Conservation (phyloP, 2,329 filamentous ascomycete genomes). For the Coniella vitis region DNA sequence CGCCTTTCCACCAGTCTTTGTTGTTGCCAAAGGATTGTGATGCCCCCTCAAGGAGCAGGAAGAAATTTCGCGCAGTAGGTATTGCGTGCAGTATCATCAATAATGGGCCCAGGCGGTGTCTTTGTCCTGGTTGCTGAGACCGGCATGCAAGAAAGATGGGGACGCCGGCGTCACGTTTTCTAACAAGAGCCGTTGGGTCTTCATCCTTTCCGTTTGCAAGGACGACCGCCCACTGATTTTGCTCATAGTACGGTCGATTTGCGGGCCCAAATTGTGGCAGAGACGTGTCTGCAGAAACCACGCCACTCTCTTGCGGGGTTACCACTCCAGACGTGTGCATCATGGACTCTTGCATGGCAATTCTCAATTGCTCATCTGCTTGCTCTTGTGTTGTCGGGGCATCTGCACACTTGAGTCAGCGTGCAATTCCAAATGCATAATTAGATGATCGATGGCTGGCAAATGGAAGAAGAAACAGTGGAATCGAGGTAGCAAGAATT, state of each 20-base stretch:
- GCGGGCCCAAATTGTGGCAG: constrained; percentile 48
- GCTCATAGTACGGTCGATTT: constrained; percentile 47
- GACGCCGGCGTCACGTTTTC: constrained; percentile 34
- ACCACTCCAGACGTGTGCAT: constrained; percentile 35
- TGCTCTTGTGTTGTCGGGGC: constrained; percentile 29
- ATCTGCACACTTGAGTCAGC: constrained; percentile 12
- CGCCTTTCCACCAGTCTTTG: constrained; percentile 56
- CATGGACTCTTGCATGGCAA: constrained; percentile 1
- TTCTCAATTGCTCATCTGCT: constrained; percentile 46
- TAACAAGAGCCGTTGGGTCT: constrained; percentile 35
- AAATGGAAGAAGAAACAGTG: not conserved
- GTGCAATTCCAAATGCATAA: constrained; percentile 14
- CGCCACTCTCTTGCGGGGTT: constrained; percentile 42
- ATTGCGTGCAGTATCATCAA: constrained; percentile 56
- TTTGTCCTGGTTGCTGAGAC: constrained; percentile 20
- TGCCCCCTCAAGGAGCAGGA: constrained; percentile 34
- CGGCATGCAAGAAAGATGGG: constrained; percentile 47
- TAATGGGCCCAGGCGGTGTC: constrained; percentile 44
- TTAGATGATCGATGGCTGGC: constrained; percentile 4
- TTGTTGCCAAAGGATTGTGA: constrained; percentile 47
- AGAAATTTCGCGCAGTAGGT: constrained; percentile 50
- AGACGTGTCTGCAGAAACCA: constrained; percentile 33
- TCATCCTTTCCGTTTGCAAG: constrained; percentile 27
- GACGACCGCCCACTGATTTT: constrained; percentile 54
- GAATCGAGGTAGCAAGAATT: constrained; percentile 10